A percentile compares a stretch with the other conserved stretches of the same genome.
Conservation (phyloP, 331 rosid species). For the Stylosanthes scabra region DNA sequence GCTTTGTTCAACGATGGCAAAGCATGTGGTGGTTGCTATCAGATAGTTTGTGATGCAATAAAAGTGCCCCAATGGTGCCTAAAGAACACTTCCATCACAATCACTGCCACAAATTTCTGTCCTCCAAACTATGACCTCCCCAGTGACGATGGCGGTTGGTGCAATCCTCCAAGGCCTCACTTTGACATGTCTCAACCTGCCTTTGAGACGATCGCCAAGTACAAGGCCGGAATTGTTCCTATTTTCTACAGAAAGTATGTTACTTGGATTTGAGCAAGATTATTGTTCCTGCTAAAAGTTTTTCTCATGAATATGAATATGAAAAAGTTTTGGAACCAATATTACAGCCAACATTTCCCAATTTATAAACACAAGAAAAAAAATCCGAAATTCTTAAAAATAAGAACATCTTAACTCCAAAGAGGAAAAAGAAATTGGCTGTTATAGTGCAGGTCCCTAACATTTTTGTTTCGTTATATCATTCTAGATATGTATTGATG, state of each 20-base stretch:
- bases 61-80: constrained; percentile 65
- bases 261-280: not conserved
- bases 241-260: constrained; percentile 52
- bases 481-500: too few relatives aligned
- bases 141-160: constrained; percentile 69
- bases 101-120: constrained; percentile 68
- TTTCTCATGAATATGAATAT: too few relatives aligned
- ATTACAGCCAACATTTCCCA: too few relatives aligned
- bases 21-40: constrained; percentile 70
- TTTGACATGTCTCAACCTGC: constrained; percentile 75
- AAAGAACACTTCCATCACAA: constrained; percentile 51
- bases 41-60: constrained; percentile 54
- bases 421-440: too few relatives aligned
- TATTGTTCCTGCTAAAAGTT: too few relatives aligned
- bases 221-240: constrained; percentile 67
- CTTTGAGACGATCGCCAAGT: constrained; percentile 53
- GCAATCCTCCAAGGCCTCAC: constrained; percentile 72
- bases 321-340: too few relatives aligned
- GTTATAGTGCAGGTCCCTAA: too few relatives aligned
- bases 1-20: constrained; percentile 63
- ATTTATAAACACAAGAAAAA: too few relatives aligned
- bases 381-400: too few relatives aligned
- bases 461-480: too few relatives aligned
- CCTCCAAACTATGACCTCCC: constrained; percentile 62
- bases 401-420: too few relatives aligned